Base-by-base conservation (phyloP, 495 filamentous ascomycete genomes). In the Monascus purpureus region DNA sequence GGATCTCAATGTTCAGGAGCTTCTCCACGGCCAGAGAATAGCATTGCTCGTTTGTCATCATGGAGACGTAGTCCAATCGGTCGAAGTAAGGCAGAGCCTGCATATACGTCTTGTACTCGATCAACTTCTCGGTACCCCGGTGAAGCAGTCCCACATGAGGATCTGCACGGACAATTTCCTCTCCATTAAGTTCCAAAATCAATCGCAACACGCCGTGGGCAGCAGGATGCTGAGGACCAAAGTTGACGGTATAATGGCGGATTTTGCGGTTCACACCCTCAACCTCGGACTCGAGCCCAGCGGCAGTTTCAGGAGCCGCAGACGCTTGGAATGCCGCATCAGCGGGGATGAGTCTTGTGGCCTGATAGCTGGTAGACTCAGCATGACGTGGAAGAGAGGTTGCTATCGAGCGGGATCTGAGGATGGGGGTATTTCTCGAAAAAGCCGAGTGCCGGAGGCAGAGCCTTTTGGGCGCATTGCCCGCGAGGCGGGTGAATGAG, bases 31-130 rank as follows among this genome's bases (percentile, higher is more conserved):
- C 92, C 33, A 99, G 66, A 8, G 84, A 73, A 55, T 79, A 99
- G 47, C 88, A 95, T 62, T 99, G 92, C 68, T 99, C 92, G 59
- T 95, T 95, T 40, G 90, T 96, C 90, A 96, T 97, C 92, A 99
- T 99, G 53, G 85, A 93, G 35, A 95, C 88, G 57, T 99, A 99
- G 56, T 99, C 92, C 55, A 99, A 65, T 39, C 92, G 81, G 64
- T 99, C 92, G 52, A 99, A 99, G 65, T 99, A 99, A 19, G 92
- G 92, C 50, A 99, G 65, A 33, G 92, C 92, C 55, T 99, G 92
- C 46, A 96, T 75, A 54, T 99, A 99, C 31, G 86, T 93, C 72
- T 90, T 92, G 70, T 99, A 99, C 67, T 99, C 92, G 57, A 95
- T 96, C 65, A 99, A 75, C 73, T 99, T 99, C 70, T 99, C 92